Base-by-base conservation (phyloP, 2,329 filamentous ascomycete species). In the Tolypocladium amazonense region DNA sequence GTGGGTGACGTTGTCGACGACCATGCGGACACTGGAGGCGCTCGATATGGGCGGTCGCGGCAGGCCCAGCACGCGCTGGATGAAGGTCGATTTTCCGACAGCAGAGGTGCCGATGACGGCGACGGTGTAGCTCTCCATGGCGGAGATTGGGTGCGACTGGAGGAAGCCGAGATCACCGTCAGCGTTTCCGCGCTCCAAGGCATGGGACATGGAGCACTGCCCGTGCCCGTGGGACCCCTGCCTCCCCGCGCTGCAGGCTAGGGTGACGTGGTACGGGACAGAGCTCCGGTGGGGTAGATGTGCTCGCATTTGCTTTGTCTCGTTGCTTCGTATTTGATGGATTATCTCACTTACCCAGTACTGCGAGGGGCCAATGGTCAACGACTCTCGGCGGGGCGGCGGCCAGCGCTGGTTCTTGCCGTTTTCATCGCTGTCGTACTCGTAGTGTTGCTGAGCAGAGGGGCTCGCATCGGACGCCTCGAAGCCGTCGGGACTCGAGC, bases 11-110 rank as follows among this genome's bases (percentile, higher is more conserved):
- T 81, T 81, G 61, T 88, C 85, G 62, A 88, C 76, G 50, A 79
- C 75, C 67, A 86, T 79, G 63, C 81, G 83, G 59, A 82, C 76
- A 63, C 77, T 82, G 43, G 83, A 83, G 59, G 81, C 76, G 68
- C 81, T 81, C 27, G 78, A 76, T 56, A 77, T 78, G 38, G 84
- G 81, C 12, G 79, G 76, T 25, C 79, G 74, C 45, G 79, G 71
- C 27, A 86, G 72, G 59, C 83, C 81, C 63, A 87, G 76, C 59
- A 84, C 82, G 54, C 79, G 81, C 71, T 88, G 85, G 67, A 88
- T 83, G 67, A 88, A 86, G 55, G 84, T 81, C 57, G 85, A 87
- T 72, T 89, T 89, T 64, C 86, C 86, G 56, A 86, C 86, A 62
- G 84, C 84, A 65, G 80, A 77, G 70, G 84, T 81, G 66, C 86